These are phyloP conservation scores for Colletotrichum tofieldiae DNA, from an alignment of 2,329 filamentous ascomycete genomes.

Conservation along the genomic window DNA sequence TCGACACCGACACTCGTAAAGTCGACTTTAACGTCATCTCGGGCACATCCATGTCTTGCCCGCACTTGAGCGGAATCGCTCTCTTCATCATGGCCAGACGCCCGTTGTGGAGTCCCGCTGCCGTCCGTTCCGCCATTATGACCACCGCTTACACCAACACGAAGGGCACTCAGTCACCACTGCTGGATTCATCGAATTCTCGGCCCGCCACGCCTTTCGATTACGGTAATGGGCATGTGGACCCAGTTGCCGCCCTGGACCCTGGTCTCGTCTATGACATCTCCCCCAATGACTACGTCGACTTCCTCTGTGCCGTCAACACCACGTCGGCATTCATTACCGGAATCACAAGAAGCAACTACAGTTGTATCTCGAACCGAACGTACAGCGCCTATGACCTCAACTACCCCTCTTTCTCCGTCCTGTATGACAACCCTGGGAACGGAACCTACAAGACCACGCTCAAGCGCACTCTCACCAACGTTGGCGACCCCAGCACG, in stretches of 20 bases:
- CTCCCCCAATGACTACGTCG: constrained; percentile 46
- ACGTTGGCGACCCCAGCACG: constrained; percentile 32
- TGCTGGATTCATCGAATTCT: constrained; percentile 8
- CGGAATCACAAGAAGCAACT: constrained; percentile 27
- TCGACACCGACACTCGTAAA: constrained; percentile 19
- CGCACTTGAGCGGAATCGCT: constrained; percentile 39
- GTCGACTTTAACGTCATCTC: constrained; percentile 38
- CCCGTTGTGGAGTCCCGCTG: constrained; percentile 36
- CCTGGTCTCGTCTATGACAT: constrained; percentile 44
- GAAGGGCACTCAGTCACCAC: constrained; percentile 1
- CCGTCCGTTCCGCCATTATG: constrained; percentile 40
- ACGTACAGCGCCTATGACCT: constrained; percentile 36
- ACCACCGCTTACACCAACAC: constrained; percentile 25
- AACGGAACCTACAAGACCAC: constrained; percentile 32
- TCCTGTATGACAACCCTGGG: constrained; percentile 14
- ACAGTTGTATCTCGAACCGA: constrained; percentile 23
- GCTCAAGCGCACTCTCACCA: constrained; percentile 39
- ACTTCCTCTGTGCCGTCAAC: constrained; percentile 47
- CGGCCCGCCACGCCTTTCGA: constrained; percentile 22
- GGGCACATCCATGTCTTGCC: constrained; percentile 42
- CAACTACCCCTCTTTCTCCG: constrained; percentile 42
- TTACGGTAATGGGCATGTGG: constrained; percentile 39
- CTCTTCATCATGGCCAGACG: constrained; percentile 37
- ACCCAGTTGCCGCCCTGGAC: constrained; percentile 47
- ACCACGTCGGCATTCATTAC: constrained; percentile 39